phyloP scores from a whole-genome alignment of 176 grass and related monocot species.

The Urochloa ruziziensis region DNA sequence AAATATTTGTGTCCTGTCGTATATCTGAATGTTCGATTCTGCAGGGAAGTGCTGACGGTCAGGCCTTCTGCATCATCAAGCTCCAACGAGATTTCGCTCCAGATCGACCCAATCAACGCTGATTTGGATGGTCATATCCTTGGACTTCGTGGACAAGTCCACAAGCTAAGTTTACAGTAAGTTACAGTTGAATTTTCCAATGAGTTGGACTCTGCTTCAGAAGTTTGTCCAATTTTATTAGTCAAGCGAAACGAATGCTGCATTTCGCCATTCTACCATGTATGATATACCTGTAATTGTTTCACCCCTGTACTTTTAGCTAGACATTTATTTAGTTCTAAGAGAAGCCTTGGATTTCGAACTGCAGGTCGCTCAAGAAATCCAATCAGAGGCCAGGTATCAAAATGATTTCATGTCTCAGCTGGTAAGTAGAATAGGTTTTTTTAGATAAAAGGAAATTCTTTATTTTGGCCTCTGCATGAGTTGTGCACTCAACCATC shows the following conservation, averaged over 20 bases:
- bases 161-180: constrained; percentile 64
- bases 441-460: no score
- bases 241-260: not conserved
- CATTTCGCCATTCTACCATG: no score
- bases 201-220: not conserved
- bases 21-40: not conserved
- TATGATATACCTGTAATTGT: no score
- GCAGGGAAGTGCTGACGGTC: constrained; percentile 59
- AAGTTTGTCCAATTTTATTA: not conserved
- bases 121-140: constrained; percentile 71
- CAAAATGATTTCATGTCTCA: constrained; percentile 84
- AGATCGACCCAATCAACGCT: constrained; percentile 70
- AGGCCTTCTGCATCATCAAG: constrained; percentile 44
- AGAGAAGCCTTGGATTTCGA: not conserved
- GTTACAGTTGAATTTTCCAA: not conserved
- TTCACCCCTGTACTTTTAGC: no score
- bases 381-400: constrained; percentile 73
- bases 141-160: constrained; percentile 53
- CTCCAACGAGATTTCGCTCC: constrained; percentile 64
- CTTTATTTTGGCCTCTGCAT: no score
- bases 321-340: not conserved
- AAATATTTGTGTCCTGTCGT: not conserved
- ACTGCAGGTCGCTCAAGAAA: constrained; percentile 80
- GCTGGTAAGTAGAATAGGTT: no score
- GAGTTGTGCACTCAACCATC: no score